Evolutionary conservation across 768 basidiomycete species (phyloP).

Genomic region (Mycena polygramma): DNA sequence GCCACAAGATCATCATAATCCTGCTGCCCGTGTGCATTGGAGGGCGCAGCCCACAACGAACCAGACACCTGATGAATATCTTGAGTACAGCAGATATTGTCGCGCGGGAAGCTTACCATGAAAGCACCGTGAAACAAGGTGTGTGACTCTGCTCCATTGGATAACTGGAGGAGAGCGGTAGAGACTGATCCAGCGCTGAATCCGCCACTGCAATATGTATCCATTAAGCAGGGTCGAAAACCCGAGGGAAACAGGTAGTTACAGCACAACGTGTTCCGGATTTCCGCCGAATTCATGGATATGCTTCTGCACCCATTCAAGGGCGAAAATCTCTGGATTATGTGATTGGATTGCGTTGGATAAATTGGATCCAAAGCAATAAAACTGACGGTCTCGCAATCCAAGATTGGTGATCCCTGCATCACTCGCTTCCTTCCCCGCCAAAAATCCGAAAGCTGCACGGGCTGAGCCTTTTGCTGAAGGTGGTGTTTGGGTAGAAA

Average conservation of each 20-base stretch:
- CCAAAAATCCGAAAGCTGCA: conserved; percentile 56
- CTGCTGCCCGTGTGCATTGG: conserved; percentile 5
- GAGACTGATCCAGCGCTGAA: conserved; percentile 30
- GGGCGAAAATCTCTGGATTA: conserved; percentile 23
- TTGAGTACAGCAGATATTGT: neutral
- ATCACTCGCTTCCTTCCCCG: conserved; percentile 51
- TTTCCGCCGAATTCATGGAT: neutral
- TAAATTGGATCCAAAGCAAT: too few species aligned
- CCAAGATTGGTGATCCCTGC: conserved; percentile 63
- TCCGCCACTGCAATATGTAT: conserved; percentile 12
- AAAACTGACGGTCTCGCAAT: conserved; percentile 60
- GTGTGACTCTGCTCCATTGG: neutral
- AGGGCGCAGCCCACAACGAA: conserved; percentile 8
- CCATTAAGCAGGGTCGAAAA: neutral
- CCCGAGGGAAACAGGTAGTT: neutral
- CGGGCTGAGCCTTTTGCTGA: neutral
- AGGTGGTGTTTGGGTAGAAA: neutral
- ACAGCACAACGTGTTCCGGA: neutral
- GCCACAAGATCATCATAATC: conserved; percentile 22
- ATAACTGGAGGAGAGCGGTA: conserved; percentile 2
- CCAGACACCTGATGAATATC: neutral
- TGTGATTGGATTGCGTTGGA: neutral
- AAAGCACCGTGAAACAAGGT: conserved; percentile 23
- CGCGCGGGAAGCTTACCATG: conserved; percentile 13
- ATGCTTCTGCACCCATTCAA: conserved; percentile 19